A percentile compares a stretch with the other conserved stretches of the same genome.
phyloP scores from a whole-genome alignment of 805 yeast genomes.

The Starmerella lactis-condensi region DNA sequence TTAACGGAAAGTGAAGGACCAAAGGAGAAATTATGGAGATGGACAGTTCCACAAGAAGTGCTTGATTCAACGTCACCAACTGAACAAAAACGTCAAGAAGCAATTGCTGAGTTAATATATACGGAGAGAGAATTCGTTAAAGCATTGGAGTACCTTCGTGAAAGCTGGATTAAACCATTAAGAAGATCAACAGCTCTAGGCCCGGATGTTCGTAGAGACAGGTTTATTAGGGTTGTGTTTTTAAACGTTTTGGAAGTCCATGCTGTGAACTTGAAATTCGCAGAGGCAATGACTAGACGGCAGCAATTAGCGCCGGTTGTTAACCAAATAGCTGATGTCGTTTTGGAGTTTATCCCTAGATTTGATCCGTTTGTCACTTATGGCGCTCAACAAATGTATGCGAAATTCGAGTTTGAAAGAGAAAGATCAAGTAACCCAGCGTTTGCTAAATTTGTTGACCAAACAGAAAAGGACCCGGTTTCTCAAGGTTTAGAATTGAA shows the following conservation, averaged over 20 bases:
- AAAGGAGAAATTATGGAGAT: conserved; percentile 61
- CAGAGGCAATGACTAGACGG: conserved; percentile 74
- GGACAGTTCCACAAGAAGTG: conserved; percentile 64
- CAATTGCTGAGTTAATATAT: conserved; percentile 79
- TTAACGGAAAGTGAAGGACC: conserved; percentile 49
- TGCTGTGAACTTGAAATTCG: conserved; percentile 61
- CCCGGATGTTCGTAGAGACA: conserved; percentile 74
- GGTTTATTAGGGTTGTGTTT: conserved; percentile 79
- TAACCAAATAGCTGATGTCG: conserved; percentile 68
- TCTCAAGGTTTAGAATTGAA: conserved; percentile 77
- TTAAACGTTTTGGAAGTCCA: conserved; percentile 77
- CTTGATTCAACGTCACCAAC: conserved; percentile 61
- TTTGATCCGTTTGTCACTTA: conserved; percentile 87
- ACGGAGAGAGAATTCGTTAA: conserved; percentile 92
- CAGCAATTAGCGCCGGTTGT: conserved; percentile 76
- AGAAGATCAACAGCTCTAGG: conserved; percentile 74
- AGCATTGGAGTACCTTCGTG: conserved; percentile 80
- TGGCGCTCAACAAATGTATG: conserved; percentile 88
- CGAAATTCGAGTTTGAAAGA: conserved; percentile 84
- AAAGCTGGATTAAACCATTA: conserved; percentile 82
- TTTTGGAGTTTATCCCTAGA: conserved; percentile 62
- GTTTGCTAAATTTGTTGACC: conserved; percentile 86
- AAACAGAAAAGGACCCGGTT: conserved; percentile 68
- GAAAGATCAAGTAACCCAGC: conserved; percentile 78
- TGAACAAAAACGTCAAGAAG: conserved; percentile 86